Evolutionary conservation across 129 eudicot species (phyloP).

Genomic region (Pittosporum tobira): DNA sequence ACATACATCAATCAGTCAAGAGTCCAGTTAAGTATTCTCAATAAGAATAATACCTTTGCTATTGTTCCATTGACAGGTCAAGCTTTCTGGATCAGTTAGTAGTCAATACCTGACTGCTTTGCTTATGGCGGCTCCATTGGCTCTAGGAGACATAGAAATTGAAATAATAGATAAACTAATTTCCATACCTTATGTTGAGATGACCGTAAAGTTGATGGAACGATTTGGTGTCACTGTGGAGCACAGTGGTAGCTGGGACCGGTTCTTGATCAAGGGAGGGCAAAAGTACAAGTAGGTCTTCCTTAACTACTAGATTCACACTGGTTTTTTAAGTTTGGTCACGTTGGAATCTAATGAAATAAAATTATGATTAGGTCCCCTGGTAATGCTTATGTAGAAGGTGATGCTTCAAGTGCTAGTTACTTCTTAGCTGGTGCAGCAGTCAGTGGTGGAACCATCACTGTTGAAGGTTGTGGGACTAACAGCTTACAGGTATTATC

Average conservation of each 20-base stretch:
- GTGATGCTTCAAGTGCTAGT: slow-evolving; percentile 99
- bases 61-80: slow-evolving; percentile 42
- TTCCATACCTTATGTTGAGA: slow-evolving; percentile 89
- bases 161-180: slow-evolving; percentile 81
- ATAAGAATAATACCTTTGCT: background rate
- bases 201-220: slow-evolving; percentile 88
- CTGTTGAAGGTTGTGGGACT: slow-evolving; percentile 97
- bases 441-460: slow-evolving; percentile 86
- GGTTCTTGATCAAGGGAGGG: slow-evolving; percentile 72
- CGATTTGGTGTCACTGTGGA: slow-evolving; percentile 74
- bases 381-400: slow-evolving; percentile 91
- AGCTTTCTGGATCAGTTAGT: slow-evolving; percentile 82
- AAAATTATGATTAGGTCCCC: slow-evolving; percentile 59
- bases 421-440: slow-evolving; percentile 98
- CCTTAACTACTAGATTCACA: background rate
- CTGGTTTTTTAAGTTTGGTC: slow-evolving; percentile 10
- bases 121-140: slow-evolving; percentile 91
- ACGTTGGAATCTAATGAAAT: background rate
- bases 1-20: too few relatives aligned
- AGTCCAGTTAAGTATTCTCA: background rate
- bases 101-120: slow-evolving; percentile 92
- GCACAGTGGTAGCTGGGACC: slow-evolving; percentile 82
- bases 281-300: slow-evolving; percentile 86
- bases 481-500: slow-evolving; percentile 83
- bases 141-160: slow-evolving; percentile 79